phyloP scores from a whole-genome alignment of 805 yeast genomes.

The Suhomyces kilbournensis region DNA sequence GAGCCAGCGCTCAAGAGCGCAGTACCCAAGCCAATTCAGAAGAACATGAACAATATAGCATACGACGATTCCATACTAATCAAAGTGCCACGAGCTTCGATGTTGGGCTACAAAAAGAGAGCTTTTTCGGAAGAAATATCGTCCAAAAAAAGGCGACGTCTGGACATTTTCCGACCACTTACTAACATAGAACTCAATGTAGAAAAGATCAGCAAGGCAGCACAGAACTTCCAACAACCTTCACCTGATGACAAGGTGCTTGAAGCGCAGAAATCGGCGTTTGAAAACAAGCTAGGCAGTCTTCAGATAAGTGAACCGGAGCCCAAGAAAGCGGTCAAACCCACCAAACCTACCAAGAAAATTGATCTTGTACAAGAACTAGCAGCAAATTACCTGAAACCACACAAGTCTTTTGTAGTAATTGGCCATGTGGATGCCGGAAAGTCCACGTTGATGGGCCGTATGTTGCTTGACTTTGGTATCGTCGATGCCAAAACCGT shows the following conservation, averaged over 20 bases:
- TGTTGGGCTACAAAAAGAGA: not conserved
- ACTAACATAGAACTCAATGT: constrained; percentile 39
- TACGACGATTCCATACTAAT: constrained; percentile 1
- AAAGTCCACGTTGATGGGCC: constrained; percentile 75
- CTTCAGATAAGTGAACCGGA: constrained; percentile 19
- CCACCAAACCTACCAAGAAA: constrained; percentile 43
- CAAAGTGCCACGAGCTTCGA: not conserved
- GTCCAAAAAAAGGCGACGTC: constrained; percentile 21
- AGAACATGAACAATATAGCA: not conserved
- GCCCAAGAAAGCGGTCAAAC: constrained; percentile 11
- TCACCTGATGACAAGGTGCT: constrained; percentile 80
- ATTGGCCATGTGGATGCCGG: constrained; percentile 89
- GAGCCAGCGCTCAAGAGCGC: not conserved
- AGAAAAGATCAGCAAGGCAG: constrained; percentile 39
- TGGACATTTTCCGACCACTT: constrained; percentile 28
- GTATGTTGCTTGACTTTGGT: constrained; percentile 64
- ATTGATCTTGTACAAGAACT: constrained; percentile 43
- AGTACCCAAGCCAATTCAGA: not conserved
- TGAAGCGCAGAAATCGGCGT: constrained; percentile 53
- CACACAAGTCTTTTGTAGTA: constrained; percentile 68
- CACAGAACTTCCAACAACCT: constrained; percentile 57
- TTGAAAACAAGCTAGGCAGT: constrained; percentile 29
- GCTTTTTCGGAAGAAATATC: constrained; percentile 9
- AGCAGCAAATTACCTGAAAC: constrained; percentile 39
- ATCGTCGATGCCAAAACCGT: constrained; percentile 64